phyloP scores from a whole-genome alignment of 805 yeast species.

The Myxozyma monticola region DNA sequence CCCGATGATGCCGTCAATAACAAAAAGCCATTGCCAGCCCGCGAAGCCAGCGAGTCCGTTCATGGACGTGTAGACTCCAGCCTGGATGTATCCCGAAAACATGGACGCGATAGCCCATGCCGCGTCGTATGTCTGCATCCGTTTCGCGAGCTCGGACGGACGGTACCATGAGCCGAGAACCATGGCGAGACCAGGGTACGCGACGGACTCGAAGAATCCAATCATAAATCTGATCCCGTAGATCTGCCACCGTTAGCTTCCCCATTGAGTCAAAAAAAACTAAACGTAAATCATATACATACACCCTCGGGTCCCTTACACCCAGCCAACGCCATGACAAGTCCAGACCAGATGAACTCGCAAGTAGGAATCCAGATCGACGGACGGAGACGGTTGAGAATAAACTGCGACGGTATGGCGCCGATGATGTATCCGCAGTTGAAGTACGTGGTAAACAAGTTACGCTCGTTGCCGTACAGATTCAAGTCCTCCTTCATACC shows the following conservation, averaged over 20 bases:
- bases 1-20: slow-evolving; percentile 19
- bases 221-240: slow-evolving; percentile 20
- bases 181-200: slow-evolving; percentile 49
- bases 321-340: slow-evolving; percentile 47
- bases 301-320: slow-evolving; percentile 37
- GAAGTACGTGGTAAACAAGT: slow-evolving; percentile 21
- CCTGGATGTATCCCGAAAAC: slow-evolving; percentile 63
- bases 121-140: slow-evolving; percentile 58
- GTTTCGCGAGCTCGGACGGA: slow-evolving; percentile 56
- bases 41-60: slow-evolving; percentile 54
- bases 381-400: slow-evolving; percentile 35
- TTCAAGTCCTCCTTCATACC: slow-evolving; percentile 57
- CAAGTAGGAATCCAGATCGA: slow-evolving; percentile 36
- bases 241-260: slow-evolving; percentile 33
- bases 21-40: slow-evolving; percentile 54
- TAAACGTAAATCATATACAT: slow-evolving; percentile 25
- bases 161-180: slow-evolving; percentile 48
- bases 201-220: slow-evolving; percentile 53
- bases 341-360: slow-evolving; percentile 42
- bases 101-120: slow-evolving; percentile 65
- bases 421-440: slow-evolving; percentile 47
- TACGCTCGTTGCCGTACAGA: slow-evolving; percentile 21
- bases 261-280: not conserved
- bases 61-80: slow-evolving; percentile 51
- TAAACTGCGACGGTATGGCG: slow-evolving; percentile 47